A percentile compares a stretch with the other conserved stretches of the same genome.
Evolutionary conservation across 164 flowering plant species (phyloP).

Genomic region (Aristolochia fimbriata): DNA sequence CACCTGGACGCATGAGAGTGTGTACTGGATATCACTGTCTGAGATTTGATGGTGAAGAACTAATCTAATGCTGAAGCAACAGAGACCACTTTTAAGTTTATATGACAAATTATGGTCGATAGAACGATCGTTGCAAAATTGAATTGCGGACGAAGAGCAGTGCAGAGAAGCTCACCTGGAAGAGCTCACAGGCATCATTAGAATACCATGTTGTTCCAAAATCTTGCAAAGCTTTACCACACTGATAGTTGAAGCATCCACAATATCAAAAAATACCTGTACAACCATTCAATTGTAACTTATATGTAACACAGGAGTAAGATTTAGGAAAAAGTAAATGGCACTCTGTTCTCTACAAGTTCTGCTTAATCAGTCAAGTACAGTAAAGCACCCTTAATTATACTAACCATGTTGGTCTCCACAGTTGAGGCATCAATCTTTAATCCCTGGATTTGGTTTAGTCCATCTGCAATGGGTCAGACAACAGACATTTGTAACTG

Average conservation of each 20-base stretch:
- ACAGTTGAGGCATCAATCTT: constrained; percentile 51
- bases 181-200: constrained; percentile 35
- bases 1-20: constrained; percentile 73
- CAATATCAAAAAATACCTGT: constrained; percentile 23
- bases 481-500: no score
- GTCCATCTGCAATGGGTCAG: constrained; percentile 41
- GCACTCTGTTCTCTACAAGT: no score
- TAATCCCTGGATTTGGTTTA: constrained; percentile 60
- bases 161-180: constrained; percentile 29
- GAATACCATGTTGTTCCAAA: constrained; percentile 61
- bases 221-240: constrained; percentile 35
- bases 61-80: constrained; percentile 45
- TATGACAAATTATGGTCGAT: background rate
- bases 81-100: background rate
- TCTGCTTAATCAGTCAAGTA: no score
- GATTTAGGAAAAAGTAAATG: no score
- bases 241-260: constrained; percentile 28
- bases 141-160: background rate
- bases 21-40: constrained; percentile 52
- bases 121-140: background rate
- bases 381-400: no score
- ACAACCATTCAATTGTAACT: background rate
- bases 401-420: constrained; percentile 83
- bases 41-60: constrained; percentile 83
- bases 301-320: no score